Evolutionary conservation across 306 rosid species (phyloP).

Genomic region (Lathyrus tuberosus): DNA sequence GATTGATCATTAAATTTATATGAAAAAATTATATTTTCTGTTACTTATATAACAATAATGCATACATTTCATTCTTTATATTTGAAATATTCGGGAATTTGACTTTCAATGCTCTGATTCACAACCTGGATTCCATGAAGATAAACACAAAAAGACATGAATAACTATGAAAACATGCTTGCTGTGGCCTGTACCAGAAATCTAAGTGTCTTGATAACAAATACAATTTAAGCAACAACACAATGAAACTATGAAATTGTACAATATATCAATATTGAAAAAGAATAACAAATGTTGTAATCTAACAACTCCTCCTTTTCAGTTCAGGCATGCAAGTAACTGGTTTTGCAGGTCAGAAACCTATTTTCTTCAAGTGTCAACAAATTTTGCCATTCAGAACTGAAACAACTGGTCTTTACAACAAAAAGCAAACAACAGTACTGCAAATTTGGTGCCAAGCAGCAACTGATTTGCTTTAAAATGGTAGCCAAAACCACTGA

Average conservation of each 20-base stretch:
- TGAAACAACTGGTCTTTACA: constrained; percentile 41
- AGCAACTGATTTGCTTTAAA: constrained; percentile 47
- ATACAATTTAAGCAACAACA: constrained; percentile 40
- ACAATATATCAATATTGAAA: constrained; percentile 43
- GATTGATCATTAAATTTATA: no score
- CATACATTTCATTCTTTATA: background rate
- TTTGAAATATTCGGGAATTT: background rate
- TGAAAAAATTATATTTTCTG: background rate
- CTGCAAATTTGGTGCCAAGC: constrained; percentile 46
- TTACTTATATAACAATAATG: background rate
- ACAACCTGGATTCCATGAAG: constrained; percentile 7
- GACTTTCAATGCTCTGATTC: background rate
- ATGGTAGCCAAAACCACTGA: constrained; percentile 44
- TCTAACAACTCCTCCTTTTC: constrained; percentile 43
- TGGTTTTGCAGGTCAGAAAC: constrained; percentile 33
- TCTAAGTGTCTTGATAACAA: constrained; percentile 36
- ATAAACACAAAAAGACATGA: background rate
- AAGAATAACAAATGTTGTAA: constrained; percentile 53
- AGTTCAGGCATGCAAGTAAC: constrained; percentile 44
- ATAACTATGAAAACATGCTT: constrained; percentile 22
- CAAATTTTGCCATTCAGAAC: constrained; percentile 33
- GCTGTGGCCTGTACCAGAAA: background rate
- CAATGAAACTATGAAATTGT: constrained; percentile 39
- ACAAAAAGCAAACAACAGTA: constrained; percentile 43
- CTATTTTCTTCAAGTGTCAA: constrained; percentile 32